A percentile compares a stretch with the other conserved stretches of the same genome.
Evolutionary conservation across 78 protist species (phyloP).

Genomic region (Dictyostelium capitatum): DNA sequence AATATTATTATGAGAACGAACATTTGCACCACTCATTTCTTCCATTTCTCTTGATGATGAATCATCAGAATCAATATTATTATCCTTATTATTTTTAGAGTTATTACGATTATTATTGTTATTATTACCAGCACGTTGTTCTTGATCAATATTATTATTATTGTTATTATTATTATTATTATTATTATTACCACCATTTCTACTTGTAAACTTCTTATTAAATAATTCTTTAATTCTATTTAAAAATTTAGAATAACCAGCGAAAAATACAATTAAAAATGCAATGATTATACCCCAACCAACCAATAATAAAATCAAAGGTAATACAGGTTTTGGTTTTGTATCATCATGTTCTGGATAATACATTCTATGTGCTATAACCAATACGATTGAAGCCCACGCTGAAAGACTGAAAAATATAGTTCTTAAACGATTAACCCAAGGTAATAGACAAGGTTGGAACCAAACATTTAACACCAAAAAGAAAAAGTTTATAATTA

Average conservation of each 20-base stretch:
- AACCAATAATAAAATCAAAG: conserved; percentile 57
- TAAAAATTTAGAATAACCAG: conserved; percentile 28
- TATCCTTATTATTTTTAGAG: not conserved
- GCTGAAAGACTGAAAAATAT: conserved; percentile 40
- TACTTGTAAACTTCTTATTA: conserved; percentile 5
- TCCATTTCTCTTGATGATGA: not conserved
- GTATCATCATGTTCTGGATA: not conserved
- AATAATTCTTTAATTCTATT: conserved; percentile 15
- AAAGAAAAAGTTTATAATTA: conserved; percentile 65
- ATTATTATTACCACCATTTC: not conserved
- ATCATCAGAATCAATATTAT: not conserved
- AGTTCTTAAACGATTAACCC: conserved; percentile 73
- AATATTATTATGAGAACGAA: not conserved
- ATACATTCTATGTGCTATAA: conserved; percentile 28
- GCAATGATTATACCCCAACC: conserved; percentile 72
- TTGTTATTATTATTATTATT: not conserved
- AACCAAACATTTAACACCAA: conserved; percentile 43
- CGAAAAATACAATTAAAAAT: conserved; percentile 19
- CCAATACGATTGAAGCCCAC: conserved; percentile 69
- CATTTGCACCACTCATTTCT: conserved; percentile 16
- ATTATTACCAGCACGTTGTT: not conserved
- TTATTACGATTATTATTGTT: not conserved
- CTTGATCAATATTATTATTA: not conserved
- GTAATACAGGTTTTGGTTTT: not conserved
- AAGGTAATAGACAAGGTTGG: conserved; percentile 71